phyloP scores from a whole-genome alignment of 371 early-diverging fungal species.

The Mortierella sp. region DNA sequence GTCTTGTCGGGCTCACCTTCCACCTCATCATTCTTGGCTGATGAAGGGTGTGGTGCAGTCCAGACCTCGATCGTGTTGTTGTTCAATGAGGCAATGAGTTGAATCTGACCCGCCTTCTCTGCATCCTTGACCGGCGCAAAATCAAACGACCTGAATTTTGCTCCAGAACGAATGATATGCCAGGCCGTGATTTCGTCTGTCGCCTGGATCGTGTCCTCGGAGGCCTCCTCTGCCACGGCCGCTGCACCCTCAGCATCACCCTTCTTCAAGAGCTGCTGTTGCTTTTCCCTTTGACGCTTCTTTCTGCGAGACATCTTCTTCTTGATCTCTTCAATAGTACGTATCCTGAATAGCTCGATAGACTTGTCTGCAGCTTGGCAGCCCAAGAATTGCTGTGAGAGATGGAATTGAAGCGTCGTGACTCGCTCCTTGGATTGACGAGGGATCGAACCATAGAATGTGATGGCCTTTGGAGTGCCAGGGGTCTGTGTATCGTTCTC shows the following conservation, averaged over 20 bases:
- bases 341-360: constrained; percentile 85
- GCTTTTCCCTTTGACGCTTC: constrained; percentile 86
- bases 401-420: constrained; percentile 73
- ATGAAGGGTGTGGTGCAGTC: constrained; percentile 57
- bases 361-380: constrained; percentile 83
- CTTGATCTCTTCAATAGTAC: constrained; percentile 78
- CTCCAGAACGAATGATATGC: constrained; percentile 70
- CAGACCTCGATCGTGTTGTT: constrained; percentile 84
- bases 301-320: constrained; percentile 85
- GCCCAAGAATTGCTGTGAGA: constrained; percentile 78
- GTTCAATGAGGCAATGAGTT: constrained; percentile 67
- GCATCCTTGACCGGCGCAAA: constrained; percentile 69
- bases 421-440: constrained; percentile 88
- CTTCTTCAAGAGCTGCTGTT: constrained; percentile 50
- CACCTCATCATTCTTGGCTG: constrained; percentile 58
- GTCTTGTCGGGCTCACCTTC: constrained; percentile 66
- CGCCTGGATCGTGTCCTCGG: constrained; percentile 64
- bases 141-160: constrained; percentile 82
- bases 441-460: constrained; percentile 77
- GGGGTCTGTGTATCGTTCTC: constrained; percentile 9
- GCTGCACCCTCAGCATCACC: constrained; percentile 44
- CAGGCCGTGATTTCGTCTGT: constrained; percentile 76
- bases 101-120: constrained; percentile 63
- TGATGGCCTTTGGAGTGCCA: constrained; percentile 66
- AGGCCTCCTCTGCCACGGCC: constrained; percentile 56